Evolutionary conservation across 129 eudicot genomes (phyloP), one percentile per base, ranked within the genome.

Genomic region (Artemisia tridentata): DNA sequence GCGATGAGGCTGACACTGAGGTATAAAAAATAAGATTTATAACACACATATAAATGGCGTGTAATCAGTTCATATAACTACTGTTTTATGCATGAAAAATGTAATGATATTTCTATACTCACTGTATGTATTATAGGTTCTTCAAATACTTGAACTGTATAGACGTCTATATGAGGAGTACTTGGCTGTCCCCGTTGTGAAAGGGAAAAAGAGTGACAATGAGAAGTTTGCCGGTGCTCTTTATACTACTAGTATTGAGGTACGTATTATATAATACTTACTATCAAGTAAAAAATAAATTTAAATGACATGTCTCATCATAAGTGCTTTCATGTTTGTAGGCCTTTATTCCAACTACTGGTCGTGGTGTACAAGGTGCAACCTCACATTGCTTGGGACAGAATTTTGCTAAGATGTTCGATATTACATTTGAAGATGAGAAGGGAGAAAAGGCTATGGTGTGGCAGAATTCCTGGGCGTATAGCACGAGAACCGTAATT

Each of bases 191-290:
- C 96, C 95, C 23, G 91, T 90, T 25, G 80, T 84, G 38, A 90
- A 90, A 79, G 95, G 95, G 52, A 84, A 85, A 78, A 90, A 90
- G 57, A 90, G 96, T 46, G 96, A 90, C 72, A 74, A 74, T 56
- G 96, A 90, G 84, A 90, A 90, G 80, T 87, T 90, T 78, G 96
- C 95, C 55, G 95, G 96, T 73, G 96, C 95, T 34, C 90, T 84
- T 63, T 90, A 90, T 65, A 84, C 96, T 15, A 90, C 95, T 45
- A 86, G 84, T 47, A 88, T 87, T 69, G 96, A 90, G 96, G 96
- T 84, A 75, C 66, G 11, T 38, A 38, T 27, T 34, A 31, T 31
- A 16, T 52, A 46, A 9, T 57, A 11, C 63, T 57, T 38, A 17
- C 13, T 18, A 8, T 25, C 4, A 21, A 57, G 21, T 25, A 57